phyloP scores from a whole-genome alignment of 768 basidiomycete species.

The Nevesoporus exiguus region DNA sequence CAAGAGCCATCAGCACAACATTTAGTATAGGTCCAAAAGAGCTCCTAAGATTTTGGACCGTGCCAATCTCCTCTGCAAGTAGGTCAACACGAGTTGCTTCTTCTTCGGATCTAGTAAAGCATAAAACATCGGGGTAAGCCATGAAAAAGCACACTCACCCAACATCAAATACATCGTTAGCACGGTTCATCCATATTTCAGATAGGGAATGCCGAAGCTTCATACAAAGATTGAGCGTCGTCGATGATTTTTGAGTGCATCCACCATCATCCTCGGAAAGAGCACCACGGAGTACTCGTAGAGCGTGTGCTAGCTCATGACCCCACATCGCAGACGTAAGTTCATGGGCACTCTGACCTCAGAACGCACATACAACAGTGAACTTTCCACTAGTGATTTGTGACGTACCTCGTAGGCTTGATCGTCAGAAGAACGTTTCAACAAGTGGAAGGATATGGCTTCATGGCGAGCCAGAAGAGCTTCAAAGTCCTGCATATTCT shows the following conservation, averaged over 20 bases:
- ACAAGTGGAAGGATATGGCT: constrained; percentile 63
- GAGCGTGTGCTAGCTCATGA: constrained; percentile 71
- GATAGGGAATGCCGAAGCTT: constrained; percentile 62
- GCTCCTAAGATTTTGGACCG: constrained; percentile 67
- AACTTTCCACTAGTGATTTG: background rate
- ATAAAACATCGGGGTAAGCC: constrained; percentile 1
- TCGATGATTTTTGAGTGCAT: constrained; percentile 15
- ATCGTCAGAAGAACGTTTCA: constrained; percentile 70
- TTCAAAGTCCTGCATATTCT: constrained; percentile 51
- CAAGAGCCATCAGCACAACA: constrained; percentile 73
- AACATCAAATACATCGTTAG: constrained; percentile 75
- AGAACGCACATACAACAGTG: background rate
- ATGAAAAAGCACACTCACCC: constrained; percentile 47
- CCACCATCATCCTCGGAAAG: constrained; percentile 42
- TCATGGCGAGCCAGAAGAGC: constrained; percentile 59
- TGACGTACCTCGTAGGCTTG: constrained; percentile 72
- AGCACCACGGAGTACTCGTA: constrained; percentile 54
- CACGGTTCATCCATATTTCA: constrained; percentile 68
- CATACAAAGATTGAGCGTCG: constrained; percentile 41
- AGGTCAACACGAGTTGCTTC: constrained; percentile 66
- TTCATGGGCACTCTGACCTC: constrained; percentile 70
- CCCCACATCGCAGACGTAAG: constrained; percentile 77
- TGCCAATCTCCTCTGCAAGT: constrained; percentile 72
- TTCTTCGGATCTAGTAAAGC: constrained; percentile 56
- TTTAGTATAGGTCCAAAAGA: constrained; percentile 84